Evolutionary conservation across 371 early-diverging fungal genomes (phyloP).

Genomic region (Mucor plumbeus): DNA sequence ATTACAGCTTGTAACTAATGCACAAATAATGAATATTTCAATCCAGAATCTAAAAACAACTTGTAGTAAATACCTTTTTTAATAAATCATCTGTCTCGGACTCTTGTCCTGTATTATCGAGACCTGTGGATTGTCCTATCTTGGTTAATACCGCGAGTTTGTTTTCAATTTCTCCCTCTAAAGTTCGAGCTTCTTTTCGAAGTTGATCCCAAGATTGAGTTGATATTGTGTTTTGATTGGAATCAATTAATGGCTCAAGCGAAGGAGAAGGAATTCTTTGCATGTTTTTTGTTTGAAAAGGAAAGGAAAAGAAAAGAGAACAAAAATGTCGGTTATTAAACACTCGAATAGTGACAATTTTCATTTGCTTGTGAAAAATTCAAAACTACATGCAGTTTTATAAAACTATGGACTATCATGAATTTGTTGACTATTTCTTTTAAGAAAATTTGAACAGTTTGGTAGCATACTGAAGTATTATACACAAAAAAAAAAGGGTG

Average conservation of each 20-base stretch:
- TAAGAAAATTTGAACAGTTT: no score
- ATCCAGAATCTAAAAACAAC: no score
- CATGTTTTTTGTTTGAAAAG: slow-evolving; percentile 2
- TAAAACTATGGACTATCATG: no score
- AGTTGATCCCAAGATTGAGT: slow-evolving; percentile 64
- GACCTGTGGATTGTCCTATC: slow-evolving; percentile 37
- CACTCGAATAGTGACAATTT: not conserved
- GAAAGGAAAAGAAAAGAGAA: slow-evolving; percentile 1
- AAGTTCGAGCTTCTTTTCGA: slow-evolving; percentile 67
- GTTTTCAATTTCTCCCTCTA: slow-evolving; percentile 72
- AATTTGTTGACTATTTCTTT: no score
- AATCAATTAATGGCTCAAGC: slow-evolving; percentile 10
- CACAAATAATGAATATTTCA: not conserved
- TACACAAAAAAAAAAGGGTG: no score
- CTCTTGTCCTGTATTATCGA: slow-evolving; percentile 52
- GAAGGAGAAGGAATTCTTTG: slow-evolving; percentile 19
- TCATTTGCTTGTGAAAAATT: not conserved
- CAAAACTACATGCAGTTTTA: no score
- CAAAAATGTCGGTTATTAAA: not conserved
- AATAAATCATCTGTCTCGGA: slow-evolving; percentile 63
- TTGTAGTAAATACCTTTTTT: slow-evolving; percentile 50
- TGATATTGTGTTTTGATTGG: not conserved
- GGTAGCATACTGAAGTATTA: no score
- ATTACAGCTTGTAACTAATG: slow-evolving; percentile 64
- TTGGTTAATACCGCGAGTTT: slow-evolving; percentile 56